phyloP scores from a whole-genome alignment of 768 basidiomycete genomes.

The Calocybe gangraenosa region DNA sequence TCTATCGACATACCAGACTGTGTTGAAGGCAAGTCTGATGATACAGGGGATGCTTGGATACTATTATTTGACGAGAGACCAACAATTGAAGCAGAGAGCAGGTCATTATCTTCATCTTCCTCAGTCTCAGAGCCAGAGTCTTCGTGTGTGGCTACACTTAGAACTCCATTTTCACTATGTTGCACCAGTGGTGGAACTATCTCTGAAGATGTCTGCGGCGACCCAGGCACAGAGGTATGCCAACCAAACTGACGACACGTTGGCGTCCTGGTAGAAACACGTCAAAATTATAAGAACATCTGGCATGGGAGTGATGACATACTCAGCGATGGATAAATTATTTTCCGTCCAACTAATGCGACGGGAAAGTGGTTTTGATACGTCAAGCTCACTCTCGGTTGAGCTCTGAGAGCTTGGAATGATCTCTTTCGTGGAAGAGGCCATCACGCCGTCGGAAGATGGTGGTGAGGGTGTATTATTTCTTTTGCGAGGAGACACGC shows the following conservation, averaged over 20 bases:
- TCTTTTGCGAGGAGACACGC: constrained; percentile 19
- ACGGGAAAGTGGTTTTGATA: constrained; percentile 10
- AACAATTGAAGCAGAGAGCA: neutral
- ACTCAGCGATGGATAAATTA: neutral
- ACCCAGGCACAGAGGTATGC: neutral
- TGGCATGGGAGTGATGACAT: neutral
- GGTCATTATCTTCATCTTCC: constrained; percentile 22
- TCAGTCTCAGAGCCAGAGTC: constrained; percentile 30
- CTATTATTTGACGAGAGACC: no score
- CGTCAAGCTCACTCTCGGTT: constrained; percentile 30
- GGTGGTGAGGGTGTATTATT: constrained; percentile 3
- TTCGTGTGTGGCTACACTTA: constrained; percentile 9
- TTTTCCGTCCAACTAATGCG: neutral
- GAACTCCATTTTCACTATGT: constrained; percentile 9
- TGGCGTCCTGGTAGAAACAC: neutral
- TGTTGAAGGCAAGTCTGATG: neutral
- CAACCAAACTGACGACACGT: neutral
- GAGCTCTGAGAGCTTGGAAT: constrained; percentile 47
- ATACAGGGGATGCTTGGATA: no score
- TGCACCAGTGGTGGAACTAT: constrained; percentile 8
- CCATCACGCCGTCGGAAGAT: constrained; percentile 1
- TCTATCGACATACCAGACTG: constrained; percentile 4
- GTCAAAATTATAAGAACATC: neutral
- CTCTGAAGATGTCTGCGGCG: neutral
- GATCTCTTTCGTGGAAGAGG: constrained; percentile 18